Evolutionary conservation across 441 rosid species (phyloP).

Genomic region (Pelargonium cotyledonis): DNA sequence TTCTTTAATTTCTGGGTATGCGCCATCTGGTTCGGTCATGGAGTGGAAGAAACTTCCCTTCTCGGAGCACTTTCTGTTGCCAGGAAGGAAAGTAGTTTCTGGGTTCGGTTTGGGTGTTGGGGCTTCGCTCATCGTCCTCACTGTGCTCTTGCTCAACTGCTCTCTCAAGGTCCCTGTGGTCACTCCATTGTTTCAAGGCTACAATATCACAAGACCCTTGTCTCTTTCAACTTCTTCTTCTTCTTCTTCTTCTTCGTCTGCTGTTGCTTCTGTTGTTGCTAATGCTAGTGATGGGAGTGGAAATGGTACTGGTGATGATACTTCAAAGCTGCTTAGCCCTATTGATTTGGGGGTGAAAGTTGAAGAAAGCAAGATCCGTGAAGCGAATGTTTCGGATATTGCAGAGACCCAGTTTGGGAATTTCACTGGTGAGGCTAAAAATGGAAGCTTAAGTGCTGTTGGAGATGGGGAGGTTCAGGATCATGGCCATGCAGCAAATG

Average conservation of each 20-base stretch:
- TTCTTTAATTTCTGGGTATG: neutral
- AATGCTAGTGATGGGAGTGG: neutral
- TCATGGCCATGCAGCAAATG: conserved; percentile 23
- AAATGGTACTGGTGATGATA: neutral
- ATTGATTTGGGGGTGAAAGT: no score
- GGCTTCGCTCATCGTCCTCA: conserved; percentile 37
- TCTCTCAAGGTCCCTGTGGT: conserved; percentile 36
- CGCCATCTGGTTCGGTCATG: conserved; percentile 23
- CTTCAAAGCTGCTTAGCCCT: no score
- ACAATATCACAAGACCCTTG: conserved; percentile 33
- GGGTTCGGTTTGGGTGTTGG: conserved; percentile 44
- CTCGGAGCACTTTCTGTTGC: conserved; percentile 39
- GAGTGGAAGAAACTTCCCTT: conserved; percentile 34
- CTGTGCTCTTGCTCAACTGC: conserved; percentile 35
- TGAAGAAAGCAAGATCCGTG: no score
- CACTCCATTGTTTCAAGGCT: conserved; percentile 41
- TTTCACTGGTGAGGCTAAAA: conserved; percentile 16
- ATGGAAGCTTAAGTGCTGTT: conserved; percentile 23
- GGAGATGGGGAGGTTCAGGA: conserved; percentile 18
- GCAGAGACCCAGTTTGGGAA: conserved; percentile 18
- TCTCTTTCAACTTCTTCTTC: conserved; percentile 18
- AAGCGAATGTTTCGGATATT: conserved; percentile 11
- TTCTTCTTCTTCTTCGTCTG: conserved; percentile 4
- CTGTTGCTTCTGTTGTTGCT: neutral
- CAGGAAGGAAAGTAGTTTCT: conserved; percentile 36